These are phyloP conservation scores for Pythium utonaiense DNA, from an alignment of 352 stramenopile genomes.

Conservation along the genomic window DNA sequence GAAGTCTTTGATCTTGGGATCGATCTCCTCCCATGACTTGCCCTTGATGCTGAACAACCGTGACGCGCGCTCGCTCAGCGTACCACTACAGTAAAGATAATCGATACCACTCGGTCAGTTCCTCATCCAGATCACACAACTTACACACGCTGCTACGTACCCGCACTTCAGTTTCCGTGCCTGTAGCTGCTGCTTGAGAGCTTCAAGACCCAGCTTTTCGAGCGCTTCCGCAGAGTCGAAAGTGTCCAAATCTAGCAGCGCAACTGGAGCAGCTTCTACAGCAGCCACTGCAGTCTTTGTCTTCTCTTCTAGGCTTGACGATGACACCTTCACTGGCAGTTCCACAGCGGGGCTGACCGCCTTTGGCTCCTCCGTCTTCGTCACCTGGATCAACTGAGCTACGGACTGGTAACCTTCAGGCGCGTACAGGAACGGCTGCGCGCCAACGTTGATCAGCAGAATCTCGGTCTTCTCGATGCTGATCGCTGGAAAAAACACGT, in stretches of 20 bases:
- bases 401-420: conserved; percentile 42
- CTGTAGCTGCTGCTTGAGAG: conserved; percentile 91
- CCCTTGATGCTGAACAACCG: conserved; percentile 92
- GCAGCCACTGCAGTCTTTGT: not conserved
- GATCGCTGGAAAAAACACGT: conserved; percentile 67
- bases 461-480: conserved; percentile 82
- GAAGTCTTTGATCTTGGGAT: conserved; percentile 68
- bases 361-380: conserved; percentile 6
- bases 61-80: conserved; percentile 84
- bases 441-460: conserved; percentile 82
- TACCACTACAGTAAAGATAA: conserved; percentile 62
- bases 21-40: conserved; percentile 88
- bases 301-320: conserved; percentile 1
- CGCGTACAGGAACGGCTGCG: conserved; percentile 62
- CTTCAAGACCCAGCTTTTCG: conserved; percentile 85
- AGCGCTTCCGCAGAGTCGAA: conserved; percentile 69
- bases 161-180: conserved; percentile 95
- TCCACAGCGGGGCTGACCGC: not conserved
- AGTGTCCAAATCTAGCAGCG: conserved; percentile 43
- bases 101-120: not conserved
- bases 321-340: not conserved
- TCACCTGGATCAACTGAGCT: conserved; percentile 25
- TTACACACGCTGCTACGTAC: conserved; percentile 32
- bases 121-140: not conserved
- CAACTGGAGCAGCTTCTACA: conserved; percentile 11